Evolutionary conservation across 2,329 filamentous ascomycete genomes (phyloP).

Genomic region (Penicillium hordei): DNA sequence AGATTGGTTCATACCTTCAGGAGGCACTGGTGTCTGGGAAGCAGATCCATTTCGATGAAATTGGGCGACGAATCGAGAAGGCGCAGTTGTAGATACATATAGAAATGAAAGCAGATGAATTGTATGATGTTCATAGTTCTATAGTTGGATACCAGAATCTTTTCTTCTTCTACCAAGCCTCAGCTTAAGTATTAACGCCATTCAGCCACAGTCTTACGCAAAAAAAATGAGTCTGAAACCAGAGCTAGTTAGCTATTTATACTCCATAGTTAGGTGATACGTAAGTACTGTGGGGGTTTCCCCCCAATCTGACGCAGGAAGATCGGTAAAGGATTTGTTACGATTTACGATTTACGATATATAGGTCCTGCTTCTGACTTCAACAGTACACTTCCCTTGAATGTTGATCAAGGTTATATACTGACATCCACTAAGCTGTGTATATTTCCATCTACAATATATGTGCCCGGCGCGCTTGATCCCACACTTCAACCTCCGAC

Average conservation of each 20-base stretch:
- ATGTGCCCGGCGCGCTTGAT: neutral
- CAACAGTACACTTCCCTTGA: neutral
- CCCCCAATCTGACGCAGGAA: conserved; percentile 2
- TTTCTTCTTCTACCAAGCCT: no score
- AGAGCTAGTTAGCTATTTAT: neutral
- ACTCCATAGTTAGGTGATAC: neutral
- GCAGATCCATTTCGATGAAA: conserved; percentile 59
- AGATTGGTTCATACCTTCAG: conserved; percentile 59
- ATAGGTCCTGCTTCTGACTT: neutral
- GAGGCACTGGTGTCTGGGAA: conserved; percentile 54
- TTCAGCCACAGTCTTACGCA: neutral
- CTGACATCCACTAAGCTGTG: neutral
- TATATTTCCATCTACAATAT: neutral
- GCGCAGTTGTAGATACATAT: conserved; percentile 9
- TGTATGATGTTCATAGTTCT: no score
- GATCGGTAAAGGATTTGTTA: neutral
- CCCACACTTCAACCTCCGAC: neutral
- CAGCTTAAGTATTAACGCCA: neutral
- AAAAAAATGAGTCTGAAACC: neutral
- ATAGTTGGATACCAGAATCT: neutral
- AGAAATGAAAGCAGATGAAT: neutral
- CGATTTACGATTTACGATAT: neutral
- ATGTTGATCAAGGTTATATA: neutral
- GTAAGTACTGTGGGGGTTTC: neutral
- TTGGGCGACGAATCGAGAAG: conserved; percentile 49